These are phyloP conservation scores for Isoetes engelmannii DNA, from an alignment of 83 land plant genomes.

Conservation along the genomic window DNA sequence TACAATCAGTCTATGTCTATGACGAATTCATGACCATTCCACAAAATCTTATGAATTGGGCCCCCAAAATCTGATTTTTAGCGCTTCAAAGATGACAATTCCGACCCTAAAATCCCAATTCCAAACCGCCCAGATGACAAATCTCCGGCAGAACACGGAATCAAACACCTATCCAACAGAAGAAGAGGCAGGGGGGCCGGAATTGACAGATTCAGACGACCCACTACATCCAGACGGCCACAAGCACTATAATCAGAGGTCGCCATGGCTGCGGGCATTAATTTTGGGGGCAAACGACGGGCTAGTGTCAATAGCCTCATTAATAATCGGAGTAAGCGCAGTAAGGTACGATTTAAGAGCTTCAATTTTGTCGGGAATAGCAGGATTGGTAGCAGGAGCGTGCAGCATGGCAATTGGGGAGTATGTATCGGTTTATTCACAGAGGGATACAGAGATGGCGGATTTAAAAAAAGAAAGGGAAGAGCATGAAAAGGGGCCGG, in stretches of 20 bases:
- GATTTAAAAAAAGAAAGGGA: constrained; percentile 2
- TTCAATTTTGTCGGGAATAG: constrained; percentile 13
- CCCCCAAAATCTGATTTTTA: no score
- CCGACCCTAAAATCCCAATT: no score
- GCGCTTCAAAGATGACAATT: no score
- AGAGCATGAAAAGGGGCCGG: constrained; percentile 14
- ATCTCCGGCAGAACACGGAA: no score
- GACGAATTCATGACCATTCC: no score
- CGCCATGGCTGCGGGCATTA: constrained; percentile 23
- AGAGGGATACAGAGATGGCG: constrained; percentile 22
- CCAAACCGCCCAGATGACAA: no score
- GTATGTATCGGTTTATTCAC: constrained; percentile 20
- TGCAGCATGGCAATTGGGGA: constrained; percentile 30
- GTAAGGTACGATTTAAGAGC: constrained; percentile 2
- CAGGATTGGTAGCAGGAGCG: constrained; percentile 25
- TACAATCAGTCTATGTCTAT: no score
- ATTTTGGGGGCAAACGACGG: constrained; percentile 28
- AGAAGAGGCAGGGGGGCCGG: no score
- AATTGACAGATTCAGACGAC: neutral
- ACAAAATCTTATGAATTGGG: no score
- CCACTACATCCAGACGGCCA: constrained; percentile 1
- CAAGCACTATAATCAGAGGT: constrained; percentile 14
- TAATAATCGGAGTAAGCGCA: constrained; percentile 22
- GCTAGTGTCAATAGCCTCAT: constrained; percentile 19
- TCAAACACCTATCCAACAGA: no score